Conservation (phyloP, 2,329 filamentous ascomycete species). For the Penicillium janthinellum region DNA sequence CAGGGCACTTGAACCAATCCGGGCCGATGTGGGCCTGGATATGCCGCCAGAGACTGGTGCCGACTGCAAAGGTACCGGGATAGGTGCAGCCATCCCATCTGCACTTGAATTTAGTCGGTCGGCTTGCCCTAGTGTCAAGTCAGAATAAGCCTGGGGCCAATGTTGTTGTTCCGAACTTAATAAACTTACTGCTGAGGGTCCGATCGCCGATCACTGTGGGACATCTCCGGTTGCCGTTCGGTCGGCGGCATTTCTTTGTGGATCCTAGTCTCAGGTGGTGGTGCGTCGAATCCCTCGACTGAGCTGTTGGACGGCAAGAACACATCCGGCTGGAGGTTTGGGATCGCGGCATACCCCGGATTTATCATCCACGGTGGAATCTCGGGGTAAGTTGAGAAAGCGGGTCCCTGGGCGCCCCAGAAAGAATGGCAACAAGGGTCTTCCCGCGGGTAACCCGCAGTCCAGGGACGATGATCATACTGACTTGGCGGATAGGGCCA, state of each 20-base stretch:
- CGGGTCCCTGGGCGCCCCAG: neutral
- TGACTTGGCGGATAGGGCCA: neutral
- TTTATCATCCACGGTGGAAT: neutral
- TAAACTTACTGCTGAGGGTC: neutral
- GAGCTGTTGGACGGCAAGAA: too few species aligned
- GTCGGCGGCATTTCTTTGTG: neutral
- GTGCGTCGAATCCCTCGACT: too few species aligned
- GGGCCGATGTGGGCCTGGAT: neutral
- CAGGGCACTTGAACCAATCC: neutral
- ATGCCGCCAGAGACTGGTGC: neutral
- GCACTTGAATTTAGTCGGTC: neutral
- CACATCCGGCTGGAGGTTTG: neutral
- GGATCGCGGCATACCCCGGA: neutral
- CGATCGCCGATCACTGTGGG: neutral
- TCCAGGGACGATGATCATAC: neutral
- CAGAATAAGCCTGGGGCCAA: neutral
- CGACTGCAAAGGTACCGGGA: neutral
- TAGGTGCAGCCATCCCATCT: neutral
- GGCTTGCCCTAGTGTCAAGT: neutral
- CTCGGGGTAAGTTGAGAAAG: neutral
- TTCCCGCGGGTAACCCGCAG: neutral
- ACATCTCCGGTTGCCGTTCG: neutral
- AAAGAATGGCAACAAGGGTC: too few species aligned
- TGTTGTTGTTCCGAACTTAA: too few species aligned
- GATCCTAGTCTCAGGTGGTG: neutral